phyloP scores from a whole-genome alignment of 768 basidiomycete species.

The Myochromella boudieri region DNA sequence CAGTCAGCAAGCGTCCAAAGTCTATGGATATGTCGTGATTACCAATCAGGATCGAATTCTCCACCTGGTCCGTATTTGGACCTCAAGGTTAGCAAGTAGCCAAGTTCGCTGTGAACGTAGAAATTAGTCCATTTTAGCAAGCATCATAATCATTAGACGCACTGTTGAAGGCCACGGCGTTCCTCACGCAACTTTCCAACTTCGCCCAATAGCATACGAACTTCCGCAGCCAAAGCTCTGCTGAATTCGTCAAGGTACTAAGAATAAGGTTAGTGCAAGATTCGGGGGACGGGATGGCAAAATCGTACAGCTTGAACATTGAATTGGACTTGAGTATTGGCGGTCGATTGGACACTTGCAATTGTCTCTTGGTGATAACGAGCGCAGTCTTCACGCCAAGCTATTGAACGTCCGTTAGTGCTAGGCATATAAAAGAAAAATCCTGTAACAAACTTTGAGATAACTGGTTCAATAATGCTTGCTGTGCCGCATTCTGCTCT shows the following conservation, averaged over 20 bases:
- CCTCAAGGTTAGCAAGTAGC: constrained; percentile 65
- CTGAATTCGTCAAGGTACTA: constrained; percentile 90
- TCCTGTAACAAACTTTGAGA: constrained; percentile 50
- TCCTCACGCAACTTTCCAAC: constrained; percentile 84
- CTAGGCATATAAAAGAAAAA: constrained; percentile 5
- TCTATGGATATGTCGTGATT: constrained; percentile 10
- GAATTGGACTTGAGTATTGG: constrained; percentile 75
- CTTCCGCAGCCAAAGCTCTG: constrained; percentile 78
- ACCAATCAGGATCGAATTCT: constrained; percentile 86
- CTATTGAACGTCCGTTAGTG: constrained; percentile 30
- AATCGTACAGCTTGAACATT: constrained; percentile 77
- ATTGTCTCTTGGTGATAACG: constrained; percentile 70
- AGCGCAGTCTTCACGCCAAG: constrained; percentile 64
- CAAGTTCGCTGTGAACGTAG: constrained; percentile 68
- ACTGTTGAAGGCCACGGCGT: constrained; percentile 77
- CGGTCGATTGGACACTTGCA: constrained; percentile 65
- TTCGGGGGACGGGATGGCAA: not conserved
- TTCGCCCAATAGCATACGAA: constrained; percentile 79
- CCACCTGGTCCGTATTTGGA: constrained; percentile 84
- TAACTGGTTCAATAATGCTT: constrained; percentile 51
- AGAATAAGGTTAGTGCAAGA: constrained; percentile 2
- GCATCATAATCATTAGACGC: constrained; percentile 29
- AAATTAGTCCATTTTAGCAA: not conserved
- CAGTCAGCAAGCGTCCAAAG: not conserved
- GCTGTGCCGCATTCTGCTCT: constrained; percentile 59